These are phyloP conservation scores for Fusarium anthophilum DNA, from an alignment of 2,329 filamentous ascomycete species.

Conservation along the genomic window DNA sequence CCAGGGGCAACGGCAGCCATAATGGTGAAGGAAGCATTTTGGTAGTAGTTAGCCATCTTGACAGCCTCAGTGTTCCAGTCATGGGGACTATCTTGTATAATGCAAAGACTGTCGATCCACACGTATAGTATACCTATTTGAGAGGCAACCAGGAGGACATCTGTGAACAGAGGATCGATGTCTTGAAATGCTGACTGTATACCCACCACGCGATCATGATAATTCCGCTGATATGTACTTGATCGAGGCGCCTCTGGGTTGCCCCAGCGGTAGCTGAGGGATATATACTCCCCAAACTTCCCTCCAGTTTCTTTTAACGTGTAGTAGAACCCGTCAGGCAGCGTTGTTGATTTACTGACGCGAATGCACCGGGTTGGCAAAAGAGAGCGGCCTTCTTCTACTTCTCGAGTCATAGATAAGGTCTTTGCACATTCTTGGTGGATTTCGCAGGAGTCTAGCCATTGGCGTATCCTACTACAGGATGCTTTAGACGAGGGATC, in stretches of 20 bases:
- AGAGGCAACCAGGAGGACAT: neutral
- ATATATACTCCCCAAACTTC: neutral
- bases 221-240: neutral
- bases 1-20: neutral
- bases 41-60: neutral
- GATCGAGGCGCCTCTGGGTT: neutral
- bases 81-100: neutral
- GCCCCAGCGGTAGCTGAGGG: neutral
- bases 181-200: neutral
- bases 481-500: neutral
- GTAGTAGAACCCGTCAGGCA: accelerated
- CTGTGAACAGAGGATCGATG: accelerated
- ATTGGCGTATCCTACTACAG: neutral
- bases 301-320: neutral
- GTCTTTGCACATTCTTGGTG: neutral
- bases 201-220: accelerated
- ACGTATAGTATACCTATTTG: accelerated
- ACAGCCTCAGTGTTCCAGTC: neutral
- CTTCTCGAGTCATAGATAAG: neutral
- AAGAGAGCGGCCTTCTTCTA: neutral
- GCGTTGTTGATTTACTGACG: accelerated
- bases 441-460: neutral
- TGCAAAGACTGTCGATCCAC: neutral
- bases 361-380: neutral
- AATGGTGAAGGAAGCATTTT: neutral